These are phyloP conservation scores for Filobasidium floriforme DNA, from an alignment of 768 basidiomycete species.

Conservation along the genomic window DNA sequence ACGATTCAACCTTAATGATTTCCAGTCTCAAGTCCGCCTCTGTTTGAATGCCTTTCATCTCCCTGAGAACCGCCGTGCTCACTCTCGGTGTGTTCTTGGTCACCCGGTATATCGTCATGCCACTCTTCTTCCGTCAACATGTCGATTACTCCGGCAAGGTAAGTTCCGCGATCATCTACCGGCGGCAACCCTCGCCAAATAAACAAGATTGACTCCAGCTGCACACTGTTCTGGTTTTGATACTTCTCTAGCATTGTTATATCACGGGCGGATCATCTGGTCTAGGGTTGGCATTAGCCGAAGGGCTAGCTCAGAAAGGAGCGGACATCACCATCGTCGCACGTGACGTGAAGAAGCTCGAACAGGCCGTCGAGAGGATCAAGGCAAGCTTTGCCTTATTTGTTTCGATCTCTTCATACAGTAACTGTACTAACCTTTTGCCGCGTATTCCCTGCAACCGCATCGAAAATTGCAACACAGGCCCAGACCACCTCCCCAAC, in stretches of 20 bases:
- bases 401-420: background rate
- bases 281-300: slow-evolving; percentile 67
- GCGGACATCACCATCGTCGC: slow-evolving; percentile 82
- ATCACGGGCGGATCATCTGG: slow-evolving; percentile 78
- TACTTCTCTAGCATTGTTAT: slow-evolving; percentile 61
- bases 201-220: no score
- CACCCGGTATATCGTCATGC: slow-evolving; percentile 16
- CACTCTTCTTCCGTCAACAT: slow-evolving; percentile 24
- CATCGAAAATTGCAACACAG: no score
- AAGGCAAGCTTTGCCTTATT: slow-evolving; percentile 52
- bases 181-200: background rate
- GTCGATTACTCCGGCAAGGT: slow-evolving; percentile 35
- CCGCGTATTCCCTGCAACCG: no score
- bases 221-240: no score
- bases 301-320: slow-evolving; percentile 56
- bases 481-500: background rate
- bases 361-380: slow-evolving; percentile 55
- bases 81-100: background rate
- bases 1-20: no score
- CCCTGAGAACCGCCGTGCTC: background rate
- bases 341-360: slow-evolving; percentile 59
- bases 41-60: background rate
- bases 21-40: no score
- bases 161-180: slow-evolving; percentile 9
- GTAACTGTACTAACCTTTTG: no score